These are phyloP conservation scores for Cynanchum wilfordii DNA, from an alignment of 257 asterid species.

Conservation along the genomic window DNA sequence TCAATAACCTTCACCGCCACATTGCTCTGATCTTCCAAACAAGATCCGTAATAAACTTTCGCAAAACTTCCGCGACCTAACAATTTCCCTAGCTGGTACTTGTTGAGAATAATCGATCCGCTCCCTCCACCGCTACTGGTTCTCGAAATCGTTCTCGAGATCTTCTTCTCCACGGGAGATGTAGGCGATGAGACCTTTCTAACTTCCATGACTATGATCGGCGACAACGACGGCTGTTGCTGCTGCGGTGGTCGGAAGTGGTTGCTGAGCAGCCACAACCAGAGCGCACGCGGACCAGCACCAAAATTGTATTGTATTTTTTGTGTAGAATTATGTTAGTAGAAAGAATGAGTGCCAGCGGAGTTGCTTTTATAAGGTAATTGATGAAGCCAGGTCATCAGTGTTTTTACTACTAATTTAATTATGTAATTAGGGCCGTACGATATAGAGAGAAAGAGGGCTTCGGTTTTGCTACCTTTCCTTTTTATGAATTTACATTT, in stretches of 20 bases:
- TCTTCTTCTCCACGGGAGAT: slow-evolving; percentile 14
- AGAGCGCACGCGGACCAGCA: background rate
- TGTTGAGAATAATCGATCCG: slow-evolving; percentile 61
- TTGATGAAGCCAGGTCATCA: background rate
- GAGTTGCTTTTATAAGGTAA: slow-evolving; percentile 9
- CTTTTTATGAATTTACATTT: too few species aligned
- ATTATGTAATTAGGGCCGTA: background rate
- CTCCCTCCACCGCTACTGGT: slow-evolving; percentile 46
- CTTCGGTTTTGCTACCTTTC: background rate
- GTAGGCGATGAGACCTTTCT: slow-evolving; percentile 3
- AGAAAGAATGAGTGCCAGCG: background rate
- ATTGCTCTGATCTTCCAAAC: slow-evolving; percentile 21
- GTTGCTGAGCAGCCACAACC: background rate
- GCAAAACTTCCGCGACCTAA: slow-evolving; percentile 97
- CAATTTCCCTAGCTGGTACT: slow-evolving; percentile 59
- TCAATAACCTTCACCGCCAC: slow-evolving; percentile 76
- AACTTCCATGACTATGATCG: slow-evolving; percentile 29
- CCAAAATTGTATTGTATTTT: background rate
- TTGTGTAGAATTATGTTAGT: background rate
- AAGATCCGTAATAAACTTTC: slow-evolving; percentile 60
- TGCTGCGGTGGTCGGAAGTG: slow-evolving; percentile 12
- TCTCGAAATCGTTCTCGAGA: slow-evolving; percentile 29
- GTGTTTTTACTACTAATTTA: too few species aligned
- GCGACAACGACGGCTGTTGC: background rate
- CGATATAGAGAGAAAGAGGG: too few species aligned